phyloP scores from a whole-genome alignment of 306 rosid genomes.

The Aeschynomene evenia region DNA sequence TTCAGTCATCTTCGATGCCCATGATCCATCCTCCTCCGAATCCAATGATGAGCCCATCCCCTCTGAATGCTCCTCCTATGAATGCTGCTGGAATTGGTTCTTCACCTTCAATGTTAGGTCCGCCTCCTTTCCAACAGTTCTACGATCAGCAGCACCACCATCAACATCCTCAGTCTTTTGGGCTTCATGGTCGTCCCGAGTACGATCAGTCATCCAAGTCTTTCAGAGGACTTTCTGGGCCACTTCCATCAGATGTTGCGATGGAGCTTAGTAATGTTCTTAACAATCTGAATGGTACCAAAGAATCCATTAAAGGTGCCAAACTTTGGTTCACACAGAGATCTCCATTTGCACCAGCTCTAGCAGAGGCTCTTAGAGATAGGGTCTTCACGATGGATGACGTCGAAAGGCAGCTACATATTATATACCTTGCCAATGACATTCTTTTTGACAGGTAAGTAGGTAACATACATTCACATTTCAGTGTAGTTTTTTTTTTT shows the following conservation, averaged over 20 bases:
- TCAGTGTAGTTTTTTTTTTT: not conserved
- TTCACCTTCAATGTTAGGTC: constrained; percentile 63
- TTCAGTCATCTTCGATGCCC: constrained; percentile 58
- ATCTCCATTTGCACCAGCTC: constrained; percentile 88
- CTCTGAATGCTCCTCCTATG: constrained; percentile 58
- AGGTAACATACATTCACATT: constrained; percentile 43
- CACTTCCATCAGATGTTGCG: constrained; percentile 89
- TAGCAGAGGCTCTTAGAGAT: constrained; percentile 89
- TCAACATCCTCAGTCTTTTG: constrained; percentile 70
- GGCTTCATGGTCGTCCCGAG: constrained; percentile 69
- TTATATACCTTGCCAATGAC: constrained; percentile 88
- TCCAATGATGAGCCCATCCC: constrained; percentile 71
- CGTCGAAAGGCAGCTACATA: constrained; percentile 87
- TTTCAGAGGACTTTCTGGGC: constrained; percentile 76
- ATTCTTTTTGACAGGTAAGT: constrained; percentile 91
- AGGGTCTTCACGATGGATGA: constrained; percentile 75
- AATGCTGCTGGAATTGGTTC: constrained; percentile 53
- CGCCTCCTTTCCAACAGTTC: constrained; percentile 61
- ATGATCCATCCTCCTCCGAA: constrained; percentile 76
- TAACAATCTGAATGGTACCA: constrained; percentile 75
- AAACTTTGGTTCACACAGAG: constrained; percentile 99
- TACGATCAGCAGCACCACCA: constrained; percentile 79
- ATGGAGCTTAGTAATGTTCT: constrained; percentile 73
- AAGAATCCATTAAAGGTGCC: constrained; percentile 88
- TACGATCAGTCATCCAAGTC: constrained; percentile 78